Evolutionary conservation across 805 yeast genomes (phyloP), one percentile per base, ranked within the genome.

Genomic region (Teunomyces funiuensis): DNA sequence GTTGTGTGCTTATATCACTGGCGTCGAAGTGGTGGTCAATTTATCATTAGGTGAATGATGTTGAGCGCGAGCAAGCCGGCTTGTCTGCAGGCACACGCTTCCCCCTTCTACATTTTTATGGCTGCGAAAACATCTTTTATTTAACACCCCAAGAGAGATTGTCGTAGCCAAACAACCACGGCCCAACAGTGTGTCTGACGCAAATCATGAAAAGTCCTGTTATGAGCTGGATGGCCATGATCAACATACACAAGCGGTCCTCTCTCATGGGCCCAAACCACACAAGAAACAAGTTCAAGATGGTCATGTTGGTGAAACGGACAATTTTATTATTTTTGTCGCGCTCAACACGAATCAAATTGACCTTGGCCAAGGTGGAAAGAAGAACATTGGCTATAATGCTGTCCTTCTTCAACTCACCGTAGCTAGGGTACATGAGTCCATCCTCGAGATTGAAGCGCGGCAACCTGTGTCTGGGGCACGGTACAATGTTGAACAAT

Each of bases 401-500:
- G 18, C 52, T 61, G 20, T 68, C 57, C 4, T 68, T 49, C 6
- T 47, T 52, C 34, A 69, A 41, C 20, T 60, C 65, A 3, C 67
- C 75, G 43, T 49, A 68, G 44, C 74, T 68, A 15, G 95, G 89
- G 56, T 87, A 80, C 74, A 93, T 70, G 34, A 83, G 65, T 1
- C 91, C 89, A 45, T 86, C 83, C 11, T 71, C 62, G 9, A 66
- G 68, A 53, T 87, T 80, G 56, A 86, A 85, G 47, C 71, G 75
- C 1, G 99, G 99, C 58, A 93, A 58, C 55, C 99, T 75, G 62
- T 93, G 99, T 52, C 99, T 77, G 17, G 99, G 99, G 57, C 98
- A 93, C 3, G 93, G 95, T 14, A 93, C 83, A 2, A 93, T 51
- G 28, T 83, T 80, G 64, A 91, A 85, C 47, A 93, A 64, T 63